Base-by-base conservation (phyloP, 176 grass and related monocot species). In the Lolium perenne region DNA sequence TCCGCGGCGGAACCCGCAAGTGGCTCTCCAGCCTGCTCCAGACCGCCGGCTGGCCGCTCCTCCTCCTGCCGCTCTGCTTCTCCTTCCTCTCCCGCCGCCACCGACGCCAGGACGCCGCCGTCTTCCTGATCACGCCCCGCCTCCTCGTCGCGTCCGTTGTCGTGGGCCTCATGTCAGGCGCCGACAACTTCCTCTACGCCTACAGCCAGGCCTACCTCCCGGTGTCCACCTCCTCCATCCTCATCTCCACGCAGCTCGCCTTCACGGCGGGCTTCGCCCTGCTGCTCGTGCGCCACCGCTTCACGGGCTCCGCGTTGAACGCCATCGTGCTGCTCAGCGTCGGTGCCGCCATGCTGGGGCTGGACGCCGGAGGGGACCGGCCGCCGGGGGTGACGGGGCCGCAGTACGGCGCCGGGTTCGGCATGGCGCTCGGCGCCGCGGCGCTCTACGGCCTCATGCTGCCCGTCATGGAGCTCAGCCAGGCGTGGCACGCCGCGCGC, bases 161-260 rank as follows among this genome's bases (percentile, higher is more conserved):
- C 69, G 75, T 95, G 32, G 93, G 95, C 59, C 6, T 98, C 50
- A 73, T 98, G 86, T 76, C 53, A 9, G 93, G 95, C 46, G 12
- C 90, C 32, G 93, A 92, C 58, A 86, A 95, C 87, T 89, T 92
- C 60, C 71, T 97, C 58, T 97, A 97, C 68, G 85, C 93, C 61
- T 95, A 93, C 64, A 91, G 91, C 0, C 14, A 90, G n/a, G 88
- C 91, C 3, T 95, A 87, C 86, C 91, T 95, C 60, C 95, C 95
- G 3, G 93, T 98, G 16, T 95, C 95, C 45, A 95, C 95, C 6
- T 89, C 93, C 45, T 90, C 93, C 29, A 84, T 98, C 88, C 87
- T 98, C 38, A 65, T 91, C 79, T 98, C 95, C 25, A 95, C 86
- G 16, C 93, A 95, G 73, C 93, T 98, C 11, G 95, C 86, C 38